Base-by-base conservation (phyloP, 305 asterid genomes). In the Caryopteris hybrid region DNA sequence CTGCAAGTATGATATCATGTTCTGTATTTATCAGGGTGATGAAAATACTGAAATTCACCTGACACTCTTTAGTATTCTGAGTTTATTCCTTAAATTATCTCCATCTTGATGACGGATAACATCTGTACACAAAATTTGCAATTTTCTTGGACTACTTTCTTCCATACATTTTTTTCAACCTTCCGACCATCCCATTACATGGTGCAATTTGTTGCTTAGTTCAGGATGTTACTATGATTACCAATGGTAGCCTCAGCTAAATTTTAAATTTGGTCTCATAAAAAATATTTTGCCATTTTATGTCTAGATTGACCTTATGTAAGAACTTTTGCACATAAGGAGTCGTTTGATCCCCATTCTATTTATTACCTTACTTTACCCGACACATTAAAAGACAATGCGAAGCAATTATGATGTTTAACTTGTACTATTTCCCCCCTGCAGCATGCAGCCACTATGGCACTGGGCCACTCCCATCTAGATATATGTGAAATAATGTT, bases 391-490 rank as follows among this genome's bases (percentile, higher is more conserved):
- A 18, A 59, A 59, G 27, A 38, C 42, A 16, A 68, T 72, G 29
- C 10, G 23, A 46, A 55, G 50, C 64, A 70, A 38, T 38, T 48
- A 9, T 50, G 54, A 61, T 48, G 48, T 61, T 65, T 74, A 18
- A 53, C 65, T 46, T 52, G 11, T 33, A 62, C 58, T 16, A 43
- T 59, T 68, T 73, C 64, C 39, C 38, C 70, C 50, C 67, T 72
- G 68, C 95, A 95, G 99, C 93, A 95, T 81, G 92, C 95, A 52
- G 98, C 97, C 60, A 92, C 98, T 61, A 89, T 86, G 98, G 97
- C 99, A 13, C 95, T 95, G 74, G 99, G 99, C 17, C 99, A 88
- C 84, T 95, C 96, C 13, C 99, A 95, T 83, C 88, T 92, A 72
- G 98, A 88, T 80, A 84, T 95, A 77, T 92, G 99, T 36, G 99